Conservation (phyloP, 2,329 filamentous ascomycete species). For the Ceratocystis harringtonii region DNA sequence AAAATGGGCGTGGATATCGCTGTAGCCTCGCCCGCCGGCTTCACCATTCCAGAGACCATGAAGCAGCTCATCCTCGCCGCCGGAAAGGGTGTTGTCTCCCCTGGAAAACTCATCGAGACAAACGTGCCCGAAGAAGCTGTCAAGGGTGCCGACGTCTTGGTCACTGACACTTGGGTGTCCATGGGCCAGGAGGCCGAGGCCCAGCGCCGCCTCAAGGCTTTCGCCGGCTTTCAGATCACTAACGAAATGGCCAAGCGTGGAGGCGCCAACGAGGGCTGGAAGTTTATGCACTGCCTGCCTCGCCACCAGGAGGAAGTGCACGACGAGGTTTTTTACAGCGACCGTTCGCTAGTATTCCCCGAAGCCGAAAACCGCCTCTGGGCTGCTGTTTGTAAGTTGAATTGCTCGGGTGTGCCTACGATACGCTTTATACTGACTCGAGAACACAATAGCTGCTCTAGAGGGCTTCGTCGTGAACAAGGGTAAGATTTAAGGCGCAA, state of each 20-base stretch:
- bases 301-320: slow-evolving; percentile 83
- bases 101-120: slow-evolving; percentile 60
- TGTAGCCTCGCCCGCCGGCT: slow-evolving; percentile 75
- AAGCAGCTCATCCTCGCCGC: slow-evolving; percentile 53
- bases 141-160: slow-evolving; percentile 71
- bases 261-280: slow-evolving; percentile 78
- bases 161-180: slow-evolving; percentile 95
- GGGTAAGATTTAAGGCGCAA: slow-evolving; percentile 46
- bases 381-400: slow-evolving; percentile 58
- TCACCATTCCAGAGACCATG: slow-evolving; percentile 66
- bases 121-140: slow-evolving; percentile 71
- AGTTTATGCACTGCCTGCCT: slow-evolving; percentile 97
- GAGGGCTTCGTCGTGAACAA: slow-evolving; percentile 92
- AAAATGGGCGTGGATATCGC: slow-evolving; percentile 79
- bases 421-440: slow-evolving; percentile 3
- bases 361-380: slow-evolving; percentile 93
- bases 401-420: neutral
- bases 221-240: slow-evolving; percentile 84
- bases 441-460: slow-evolving; percentile 44
- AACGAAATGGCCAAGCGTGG: slow-evolving; percentile 67
- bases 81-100: slow-evolving; percentile 37
- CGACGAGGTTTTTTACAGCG: slow-evolving; percentile 87
- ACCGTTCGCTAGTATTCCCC: slow-evolving; percentile 72
- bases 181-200: slow-evolving; percentile 93
- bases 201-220: slow-evolving; percentile 60